Evolutionary conservation across 257 asterid genomes (phyloP).

Genomic region (Fraxinus cuspidata): DNA sequence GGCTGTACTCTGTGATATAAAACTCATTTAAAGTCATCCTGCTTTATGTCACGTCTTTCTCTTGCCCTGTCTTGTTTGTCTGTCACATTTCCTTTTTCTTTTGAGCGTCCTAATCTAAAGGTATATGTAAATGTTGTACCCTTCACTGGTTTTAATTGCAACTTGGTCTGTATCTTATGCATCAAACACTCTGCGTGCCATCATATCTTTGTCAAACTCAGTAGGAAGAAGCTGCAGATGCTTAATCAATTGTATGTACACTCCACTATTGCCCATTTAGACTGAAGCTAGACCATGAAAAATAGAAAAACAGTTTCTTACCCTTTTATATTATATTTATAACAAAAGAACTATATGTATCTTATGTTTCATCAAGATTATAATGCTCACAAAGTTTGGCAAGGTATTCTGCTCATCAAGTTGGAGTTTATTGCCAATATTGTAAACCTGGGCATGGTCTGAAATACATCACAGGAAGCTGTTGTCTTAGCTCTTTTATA

Average conservation of each 20-base stretch:
- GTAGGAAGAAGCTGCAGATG: not conserved
- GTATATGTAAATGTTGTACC: not conserved
- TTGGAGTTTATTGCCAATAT: not conserved
- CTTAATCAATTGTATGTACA: not conserved
- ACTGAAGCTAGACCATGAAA: not conserved
- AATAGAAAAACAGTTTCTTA: not conserved
- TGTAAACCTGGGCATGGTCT: not conserved
- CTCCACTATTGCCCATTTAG: not conserved
- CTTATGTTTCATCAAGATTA: not conserved
- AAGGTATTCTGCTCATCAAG: not conserved
- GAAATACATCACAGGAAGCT: not conserved
- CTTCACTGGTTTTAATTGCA: not conserved
- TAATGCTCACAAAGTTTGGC: not conserved
- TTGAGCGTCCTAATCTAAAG: not conserved
- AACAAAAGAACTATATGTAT: not conserved
- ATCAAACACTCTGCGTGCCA: not conserved
- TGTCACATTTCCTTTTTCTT: not conserved
- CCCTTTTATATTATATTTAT: not conserved
- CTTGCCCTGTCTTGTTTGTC: not conserved
- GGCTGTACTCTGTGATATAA: slow-evolving; percentile 9
- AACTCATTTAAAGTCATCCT: not conserved
- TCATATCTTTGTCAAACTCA: not conserved
- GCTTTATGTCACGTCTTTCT: not conserved
- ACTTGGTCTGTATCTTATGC: not conserved
- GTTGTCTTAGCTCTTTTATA: not conserved